Evolutionary conservation across 768 basidiomycete species (phyloP).

Genomic region (Xerocomus spinulosus): DNA sequence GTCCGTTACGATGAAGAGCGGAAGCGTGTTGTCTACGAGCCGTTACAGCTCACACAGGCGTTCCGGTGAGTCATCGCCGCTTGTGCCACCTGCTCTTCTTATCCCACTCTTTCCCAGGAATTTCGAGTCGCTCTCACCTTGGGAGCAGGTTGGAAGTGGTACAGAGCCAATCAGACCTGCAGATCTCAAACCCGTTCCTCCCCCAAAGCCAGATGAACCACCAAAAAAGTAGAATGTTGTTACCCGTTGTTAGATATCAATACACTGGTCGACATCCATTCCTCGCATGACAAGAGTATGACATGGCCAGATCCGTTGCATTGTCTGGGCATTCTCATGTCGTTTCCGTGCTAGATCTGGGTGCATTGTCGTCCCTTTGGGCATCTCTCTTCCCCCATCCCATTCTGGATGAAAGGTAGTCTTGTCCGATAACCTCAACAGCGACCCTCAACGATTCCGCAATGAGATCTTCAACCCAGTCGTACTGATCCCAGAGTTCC

Average conservation of each 20-base stretch:
- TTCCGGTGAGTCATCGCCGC: constrained; percentile 63
- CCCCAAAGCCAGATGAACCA: constrained; percentile 69
- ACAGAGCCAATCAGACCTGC: constrained; percentile 54
- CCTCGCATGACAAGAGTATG: constrained; percentile 4
- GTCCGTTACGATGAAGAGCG: constrained; percentile 96
- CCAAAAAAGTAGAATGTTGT: constrained; percentile 63
- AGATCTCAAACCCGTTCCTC: constrained; percentile 70
- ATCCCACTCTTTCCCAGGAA: constrained; percentile 49
- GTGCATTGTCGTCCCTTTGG: constrained; percentile 5
- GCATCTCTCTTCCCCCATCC: constrained; percentile 55
- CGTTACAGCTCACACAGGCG: constrained; percentile 94
- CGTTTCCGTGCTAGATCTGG: constrained; percentile 7
- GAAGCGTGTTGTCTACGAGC: constrained; percentile 97
- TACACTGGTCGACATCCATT: constrained; percentile 12
- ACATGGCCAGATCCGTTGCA: constrained; percentile 5
- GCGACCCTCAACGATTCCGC: constrained; percentile 82
- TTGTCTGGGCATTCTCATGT: constrained; percentile 4
- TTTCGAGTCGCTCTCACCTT: constrained; percentile 89
- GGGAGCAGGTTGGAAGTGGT: constrained; percentile 88
- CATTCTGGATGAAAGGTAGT: constrained; percentile 84
- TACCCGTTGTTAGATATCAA: constrained; percentile 6
- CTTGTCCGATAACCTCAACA: constrained; percentile 88
- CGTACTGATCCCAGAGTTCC: constrained; percentile 83
- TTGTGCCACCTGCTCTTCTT: not conserved
- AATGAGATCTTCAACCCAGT: constrained; percentile 94